phyloP scores from a whole-genome alignment of 805 yeast genomes.

The Lipomyces oligophaga region DNA sequence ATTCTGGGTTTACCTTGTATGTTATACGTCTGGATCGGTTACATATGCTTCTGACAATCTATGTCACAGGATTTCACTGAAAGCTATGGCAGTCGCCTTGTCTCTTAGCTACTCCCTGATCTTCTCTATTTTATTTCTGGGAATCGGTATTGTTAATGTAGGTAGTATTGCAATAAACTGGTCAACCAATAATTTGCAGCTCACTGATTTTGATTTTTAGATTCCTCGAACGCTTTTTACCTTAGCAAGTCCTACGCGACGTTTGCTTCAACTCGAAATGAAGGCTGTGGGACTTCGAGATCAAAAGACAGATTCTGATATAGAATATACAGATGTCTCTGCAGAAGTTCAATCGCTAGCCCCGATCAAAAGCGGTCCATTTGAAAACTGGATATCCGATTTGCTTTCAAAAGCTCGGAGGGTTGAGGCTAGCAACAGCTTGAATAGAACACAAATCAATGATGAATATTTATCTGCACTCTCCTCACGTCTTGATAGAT shows the following conservation, averaged over 20 bases:
- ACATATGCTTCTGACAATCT: neutral
- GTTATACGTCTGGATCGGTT: neutral
- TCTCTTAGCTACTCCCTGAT: slow-evolving; percentile 74
- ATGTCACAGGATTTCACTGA: slow-evolving; percentile 45
- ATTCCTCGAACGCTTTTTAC: slow-evolving; percentile 52
- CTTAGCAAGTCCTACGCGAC: slow-evolving; percentile 38
- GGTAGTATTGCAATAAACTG: neutral
- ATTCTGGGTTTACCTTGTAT: slow-evolving; percentile 50
- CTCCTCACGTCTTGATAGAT: slow-evolving; percentile 50
- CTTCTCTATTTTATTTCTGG: slow-evolving; percentile 77
- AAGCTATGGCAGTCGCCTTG: slow-evolving; percentile 65
- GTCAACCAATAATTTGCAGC: no score
- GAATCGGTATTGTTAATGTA: slow-evolving; percentile 65
- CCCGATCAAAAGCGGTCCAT: slow-evolving; percentile 48
- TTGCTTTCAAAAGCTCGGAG: slow-evolving; percentile 38
- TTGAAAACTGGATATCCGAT: slow-evolving; percentile 62
- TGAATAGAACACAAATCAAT: slow-evolving; percentile 34
- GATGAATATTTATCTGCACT: slow-evolving; percentile 49
- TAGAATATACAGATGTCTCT: slow-evolving; percentile 59
- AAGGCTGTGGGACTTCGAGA: slow-evolving; percentile 59
- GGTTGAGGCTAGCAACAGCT: slow-evolving; percentile 28
- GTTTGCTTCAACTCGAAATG: slow-evolving; percentile 44
- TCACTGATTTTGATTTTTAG: neutral
- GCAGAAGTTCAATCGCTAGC: slow-evolving; percentile 54
- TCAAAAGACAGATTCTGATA: slow-evolving; percentile 57